Conservation (phyloP, 768 basidiomycete genomes). For the Boletus rubropictus region DNA sequence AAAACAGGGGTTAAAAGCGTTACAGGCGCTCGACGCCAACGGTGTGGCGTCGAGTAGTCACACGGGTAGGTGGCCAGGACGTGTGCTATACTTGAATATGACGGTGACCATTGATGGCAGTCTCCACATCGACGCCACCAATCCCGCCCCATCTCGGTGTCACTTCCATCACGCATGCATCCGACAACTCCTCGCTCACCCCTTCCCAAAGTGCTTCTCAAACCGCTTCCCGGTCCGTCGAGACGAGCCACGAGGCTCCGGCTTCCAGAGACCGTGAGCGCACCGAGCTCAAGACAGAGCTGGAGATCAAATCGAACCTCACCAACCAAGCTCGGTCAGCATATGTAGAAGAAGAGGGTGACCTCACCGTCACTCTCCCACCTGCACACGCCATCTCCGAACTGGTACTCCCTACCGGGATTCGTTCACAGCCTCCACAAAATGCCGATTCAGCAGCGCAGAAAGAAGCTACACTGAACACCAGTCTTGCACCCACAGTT, state of each 20-base stretch:
- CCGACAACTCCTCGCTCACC: constrained; percentile 59
- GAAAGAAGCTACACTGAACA: background rate
- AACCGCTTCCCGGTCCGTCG: constrained; percentile 18
- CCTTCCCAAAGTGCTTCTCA: constrained; percentile 79
- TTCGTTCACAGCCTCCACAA: constrained; percentile 3
- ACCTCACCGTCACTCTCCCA: constrained; percentile 20
- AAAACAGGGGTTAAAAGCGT: constrained; percentile 44
- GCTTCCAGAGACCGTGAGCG: constrained; percentile 3
- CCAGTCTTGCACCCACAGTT: background rate
- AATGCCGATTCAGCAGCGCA: background rate
- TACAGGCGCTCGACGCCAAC: constrained; percentile 15
- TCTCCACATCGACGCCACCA: background rate
- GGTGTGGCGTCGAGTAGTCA: background rate
- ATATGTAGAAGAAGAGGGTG: background rate
- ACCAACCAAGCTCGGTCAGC: background rate
- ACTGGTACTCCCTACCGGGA: constrained; percentile 20
- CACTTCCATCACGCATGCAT: constrained; percentile 30
- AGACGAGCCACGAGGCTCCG: constrained; percentile 13
- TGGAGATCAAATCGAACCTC: background rate
- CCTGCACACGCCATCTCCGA: constrained; percentile 28
- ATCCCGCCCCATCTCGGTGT: constrained; percentile 4
- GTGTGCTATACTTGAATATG: background rate
- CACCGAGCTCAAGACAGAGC: background rate
- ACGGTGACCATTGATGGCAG: background rate
- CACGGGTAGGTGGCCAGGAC: background rate